Percentiles rank a stretch among this genome's conserved stretches.
These are phyloP conservation scores for Neohortaea acidophila DNA, from an alignment of 495 filamentous ascomycete genomes.

Conservation along the genomic window DNA sequence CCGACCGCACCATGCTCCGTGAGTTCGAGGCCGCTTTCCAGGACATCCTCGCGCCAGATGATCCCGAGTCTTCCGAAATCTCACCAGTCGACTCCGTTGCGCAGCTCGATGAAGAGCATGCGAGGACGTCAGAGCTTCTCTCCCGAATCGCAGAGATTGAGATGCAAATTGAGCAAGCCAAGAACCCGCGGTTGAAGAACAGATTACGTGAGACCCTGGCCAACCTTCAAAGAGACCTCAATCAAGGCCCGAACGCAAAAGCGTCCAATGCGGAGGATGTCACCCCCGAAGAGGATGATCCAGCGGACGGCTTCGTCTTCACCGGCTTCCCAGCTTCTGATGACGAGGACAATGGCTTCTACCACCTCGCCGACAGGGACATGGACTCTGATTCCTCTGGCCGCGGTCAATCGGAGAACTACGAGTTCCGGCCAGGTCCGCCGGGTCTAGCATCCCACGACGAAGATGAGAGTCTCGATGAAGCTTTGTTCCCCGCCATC, in stretches of 20 bases:
- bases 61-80: not conserved
- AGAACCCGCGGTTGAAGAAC: constrained; percentile 1
- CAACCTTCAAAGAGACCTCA: constrained; percentile 7
- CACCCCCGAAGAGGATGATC: not conserved
- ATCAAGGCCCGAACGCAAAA: not conserved
- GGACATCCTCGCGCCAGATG: constrained; percentile 13
- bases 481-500: not conserved
- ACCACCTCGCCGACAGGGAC: not conserved
- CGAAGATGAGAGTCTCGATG: constrained; percentile 3
- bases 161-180: constrained; percentile 8
- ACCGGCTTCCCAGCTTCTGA: not conserved
- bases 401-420: not conserved
- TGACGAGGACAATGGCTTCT: constrained; percentile 1
- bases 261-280: constrained; percentile 4
- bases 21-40: constrained; percentile 23
- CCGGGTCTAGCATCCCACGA: constrained; percentile 2
- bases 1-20: constrained; percentile 19
- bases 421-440: constrained; percentile 6
- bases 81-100: not conserved
- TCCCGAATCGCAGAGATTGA: constrained; percentile 12
- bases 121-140: constrained; percentile 4
- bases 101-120: not conserved
- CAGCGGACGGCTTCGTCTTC: not conserved
- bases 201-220: constrained; percentile 9
- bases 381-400: not conserved